Evolutionary conservation across 2,329 filamentous ascomycete genomes (phyloP).

Genomic region (Pseudocercospora macadamiae): DNA sequence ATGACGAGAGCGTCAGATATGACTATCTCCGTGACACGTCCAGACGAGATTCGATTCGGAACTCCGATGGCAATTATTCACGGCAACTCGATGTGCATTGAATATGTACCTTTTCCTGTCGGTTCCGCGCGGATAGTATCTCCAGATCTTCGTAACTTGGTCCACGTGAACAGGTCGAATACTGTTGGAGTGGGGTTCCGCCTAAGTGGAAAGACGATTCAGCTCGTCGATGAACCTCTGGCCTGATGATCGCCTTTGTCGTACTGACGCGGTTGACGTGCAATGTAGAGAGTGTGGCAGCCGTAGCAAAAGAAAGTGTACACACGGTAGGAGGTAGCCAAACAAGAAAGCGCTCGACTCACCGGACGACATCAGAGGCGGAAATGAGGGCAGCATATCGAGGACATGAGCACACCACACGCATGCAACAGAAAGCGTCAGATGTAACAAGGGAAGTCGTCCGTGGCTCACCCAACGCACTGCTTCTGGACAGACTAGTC

Average conservation of each 20-base stretch:
- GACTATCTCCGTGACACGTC: neutral
- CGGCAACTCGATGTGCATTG: neutral
- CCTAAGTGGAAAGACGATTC: too few relatives aligned
- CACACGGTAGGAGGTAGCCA: neutral
- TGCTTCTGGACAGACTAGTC: neutral
- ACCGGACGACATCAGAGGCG: neutral
- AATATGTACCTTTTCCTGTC: neutral
- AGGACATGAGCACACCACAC: constrained; percentile 2
- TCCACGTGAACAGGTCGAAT: too few relatives aligned
- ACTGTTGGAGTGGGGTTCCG: too few relatives aligned
- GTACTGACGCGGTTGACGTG: neutral
- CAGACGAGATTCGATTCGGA: neutral
- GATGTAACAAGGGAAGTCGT: neutral
- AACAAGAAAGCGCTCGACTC: neutral
- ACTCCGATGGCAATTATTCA: too few relatives aligned
- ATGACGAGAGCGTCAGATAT: neutral
- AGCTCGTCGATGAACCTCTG: too few relatives aligned
- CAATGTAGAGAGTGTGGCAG: neutral
- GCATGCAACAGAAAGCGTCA: constrained; percentile 6
- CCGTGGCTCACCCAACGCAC: neutral
- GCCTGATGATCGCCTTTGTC: neutral
- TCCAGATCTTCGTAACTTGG: too few relatives aligned
- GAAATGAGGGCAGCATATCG: neutral
- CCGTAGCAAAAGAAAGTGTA: neutral
- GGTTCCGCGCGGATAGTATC: too few relatives aligned